These are phyloP conservation scores for Skeletonema marinoi DNA, from an alignment of 108 stramenopile species.

Conservation along the genomic window DNA sequence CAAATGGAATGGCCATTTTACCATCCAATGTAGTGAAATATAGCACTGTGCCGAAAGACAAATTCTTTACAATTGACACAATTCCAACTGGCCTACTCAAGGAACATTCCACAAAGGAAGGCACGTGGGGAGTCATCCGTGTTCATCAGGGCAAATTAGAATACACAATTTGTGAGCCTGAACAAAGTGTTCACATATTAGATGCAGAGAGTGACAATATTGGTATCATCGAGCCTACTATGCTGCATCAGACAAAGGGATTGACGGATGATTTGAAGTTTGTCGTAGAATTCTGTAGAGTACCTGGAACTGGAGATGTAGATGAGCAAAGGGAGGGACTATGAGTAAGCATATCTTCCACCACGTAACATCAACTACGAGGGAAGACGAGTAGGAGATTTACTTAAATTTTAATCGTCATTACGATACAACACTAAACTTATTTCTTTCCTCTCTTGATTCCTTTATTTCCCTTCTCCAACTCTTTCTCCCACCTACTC, in stretches of 20 bases:
- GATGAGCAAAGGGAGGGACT: conserved; percentile 56
- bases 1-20: conserved; percentile 46
- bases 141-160: conserved; percentile 44
- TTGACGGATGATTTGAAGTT: conserved; percentile 58
- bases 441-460: conserved; percentile 11
- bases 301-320: conserved; percentile 54
- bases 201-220: conserved; percentile 10
- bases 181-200: conserved; percentile 21
- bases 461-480: conserved; percentile 28
- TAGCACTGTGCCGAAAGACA: conserved; percentile 43
- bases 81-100: conserved; percentile 54
- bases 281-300: conserved; percentile 57
- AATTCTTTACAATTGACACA: conserved; percentile 31
- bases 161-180: conserved; percentile 42
- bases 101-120: conserved; percentile 55
- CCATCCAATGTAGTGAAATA: conserved; percentile 55
- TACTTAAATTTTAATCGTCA: background rate
- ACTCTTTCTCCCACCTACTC: conserved; percentile 77
- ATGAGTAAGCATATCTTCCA: background rate
- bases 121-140: conserved; percentile 64
- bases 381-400: too few species aligned
- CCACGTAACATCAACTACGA: too few species aligned
- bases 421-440: background rate
- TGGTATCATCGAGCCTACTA: conserved; percentile 53
- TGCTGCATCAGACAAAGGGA: conserved; percentile 45